Base-by-base conservation (phyloP, 2,329 filamentous ascomycete genomes). In the Arthrocladium fulminans region DNA sequence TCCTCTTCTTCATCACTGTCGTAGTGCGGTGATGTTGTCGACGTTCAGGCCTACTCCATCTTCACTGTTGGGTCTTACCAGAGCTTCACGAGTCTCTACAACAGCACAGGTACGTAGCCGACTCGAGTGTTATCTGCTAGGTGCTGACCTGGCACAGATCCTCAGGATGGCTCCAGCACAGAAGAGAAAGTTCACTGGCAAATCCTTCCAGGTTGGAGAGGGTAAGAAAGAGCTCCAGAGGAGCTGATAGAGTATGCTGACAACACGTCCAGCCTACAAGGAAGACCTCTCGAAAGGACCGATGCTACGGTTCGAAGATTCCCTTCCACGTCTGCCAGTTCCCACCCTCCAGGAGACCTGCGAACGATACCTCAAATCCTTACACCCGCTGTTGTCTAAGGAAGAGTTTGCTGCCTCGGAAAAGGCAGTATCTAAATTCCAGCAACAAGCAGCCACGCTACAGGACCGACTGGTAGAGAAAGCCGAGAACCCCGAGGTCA, bases 401-500 rank as follows among this genome's bases (percentile, higher is more conserved):
- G 62, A 68, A 54, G 80, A 83, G 62, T 83, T 71, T 62, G 70
- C 78, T 56, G 67, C 69, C 53, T 82, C 79, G 47, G 84, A 86
- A 65, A 84, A 85, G 63, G 89, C 87, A 25, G 88, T 98, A 29
- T 76, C 86, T 53, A 87, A 89, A 5, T 97, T 98, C 68, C 73
- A 95, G 58, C 82, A 83, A 58, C 87, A 90, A n/a, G 88, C 87
- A 49, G 87, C 88, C 32, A 80, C 80, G 61, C 81, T 98, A 37
- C 92, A 98, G 72, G 84, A 95, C 64, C 86, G 90, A 67, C 75
- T 98, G 56, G 61, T 90, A 45, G 87, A 85, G 50, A 80, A 81
- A 54, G 79, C 86, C 53, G 84, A 88, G 58, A 80, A 94, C 57
- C 83, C 89, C 43, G 83, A 85, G 54, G 72, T 78, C 64, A 88